Base-by-base conservation (phyloP, 805 yeast species). In the Ogataea trehalophila region DNA sequence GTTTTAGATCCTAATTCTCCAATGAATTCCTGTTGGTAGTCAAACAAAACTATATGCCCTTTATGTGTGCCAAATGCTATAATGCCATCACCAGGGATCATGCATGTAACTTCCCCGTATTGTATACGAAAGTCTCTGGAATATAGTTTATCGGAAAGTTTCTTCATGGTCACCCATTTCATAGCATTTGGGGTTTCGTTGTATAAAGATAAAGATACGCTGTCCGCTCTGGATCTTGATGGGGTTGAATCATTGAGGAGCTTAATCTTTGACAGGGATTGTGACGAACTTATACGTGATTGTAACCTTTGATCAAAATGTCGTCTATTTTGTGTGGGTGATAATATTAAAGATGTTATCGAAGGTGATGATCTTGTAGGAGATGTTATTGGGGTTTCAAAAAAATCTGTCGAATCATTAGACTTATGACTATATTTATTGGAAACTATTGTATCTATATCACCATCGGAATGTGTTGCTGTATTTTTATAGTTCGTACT, bases 61-160 rank as follows among this genome's bases (percentile, higher is more conserved):
- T 75, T 76, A 0, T 75, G 57, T 0, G 97, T 90, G 2, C 95
- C 97, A 7, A 90, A 56, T 0, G 80, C 80, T 7, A 85, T 68
- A 33, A 74, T 56, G 7, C 37, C 37, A 33, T 70, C 74, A 9
- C 77, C 71, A 0, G 76, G 69, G 0, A 70, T 61, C 14, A 80
- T 56, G 23, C 71, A 61, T 0, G 77, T 68, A 0, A 84, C 80
- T 2, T 74, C 70, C 0, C 92, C 91, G 54, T 74, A 72, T 8
- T 50, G 49, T 9, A 56, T 39, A 11, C 37, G 40, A 38, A 57
- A 56, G 1, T 51, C 57, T 6, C 55, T 39, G 2, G 59, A 44
- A 41, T 46, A 56, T 9, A 65, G 36, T 6, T 48, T 45, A 7
- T 55, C 52, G 0, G 62, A 45, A 6, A 68, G 48, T 33, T 52